Percentiles rank a stretch among this genome's conserved stretches.
Conservation (phyloP, 768 basidiomycete species). For the Suillus sp. region DNA sequence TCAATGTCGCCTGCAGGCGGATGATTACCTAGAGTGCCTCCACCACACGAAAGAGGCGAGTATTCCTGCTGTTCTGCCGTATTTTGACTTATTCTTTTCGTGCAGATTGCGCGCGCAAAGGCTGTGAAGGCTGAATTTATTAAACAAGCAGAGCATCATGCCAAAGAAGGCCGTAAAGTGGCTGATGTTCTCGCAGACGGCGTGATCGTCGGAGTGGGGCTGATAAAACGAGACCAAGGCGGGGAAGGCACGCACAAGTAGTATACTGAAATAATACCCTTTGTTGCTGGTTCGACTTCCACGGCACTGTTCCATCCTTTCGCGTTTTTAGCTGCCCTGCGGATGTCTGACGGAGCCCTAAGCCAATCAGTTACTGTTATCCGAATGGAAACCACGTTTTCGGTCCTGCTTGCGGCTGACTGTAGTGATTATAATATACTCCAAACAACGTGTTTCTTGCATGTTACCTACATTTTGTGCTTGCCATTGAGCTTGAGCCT, state of each 20-base stretch:
- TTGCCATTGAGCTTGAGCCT: not conserved
- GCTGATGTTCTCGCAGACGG: constrained; percentile 74
- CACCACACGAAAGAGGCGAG: constrained; percentile 88
- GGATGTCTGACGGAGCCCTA: not conserved
- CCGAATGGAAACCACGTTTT: constrained; percentile 8
- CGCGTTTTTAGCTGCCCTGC: not conserved
- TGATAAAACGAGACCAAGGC: constrained; percentile 59
- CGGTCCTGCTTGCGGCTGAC: not conserved
- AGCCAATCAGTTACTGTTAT: constrained; percentile 2
- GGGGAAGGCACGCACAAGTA: constrained; percentile 17
- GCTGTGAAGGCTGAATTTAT: constrained; percentile 72
- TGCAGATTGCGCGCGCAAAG: constrained; percentile 65
- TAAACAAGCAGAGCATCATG: constrained; percentile 62
- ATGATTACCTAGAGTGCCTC: constrained; percentile 91
- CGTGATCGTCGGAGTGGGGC: constrained; percentile 72
- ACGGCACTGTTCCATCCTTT: not conserved
- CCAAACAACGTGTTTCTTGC: constrained; percentile 8
- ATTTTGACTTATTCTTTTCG: not conserved
- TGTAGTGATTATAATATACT: not conserved
- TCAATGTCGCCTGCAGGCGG: constrained; percentile 69
- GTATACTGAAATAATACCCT: constrained; percentile 11
- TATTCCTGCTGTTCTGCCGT: constrained; percentile 7
- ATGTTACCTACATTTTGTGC: not conserved
- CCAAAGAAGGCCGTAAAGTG: constrained; percentile 69
- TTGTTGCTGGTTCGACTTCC: constrained; percentile 8